These are phyloP conservation scores for Herpetospermum pedunculosum DNA, from an alignment of 306 rosid species.

Conservation along the genomic window DNA sequence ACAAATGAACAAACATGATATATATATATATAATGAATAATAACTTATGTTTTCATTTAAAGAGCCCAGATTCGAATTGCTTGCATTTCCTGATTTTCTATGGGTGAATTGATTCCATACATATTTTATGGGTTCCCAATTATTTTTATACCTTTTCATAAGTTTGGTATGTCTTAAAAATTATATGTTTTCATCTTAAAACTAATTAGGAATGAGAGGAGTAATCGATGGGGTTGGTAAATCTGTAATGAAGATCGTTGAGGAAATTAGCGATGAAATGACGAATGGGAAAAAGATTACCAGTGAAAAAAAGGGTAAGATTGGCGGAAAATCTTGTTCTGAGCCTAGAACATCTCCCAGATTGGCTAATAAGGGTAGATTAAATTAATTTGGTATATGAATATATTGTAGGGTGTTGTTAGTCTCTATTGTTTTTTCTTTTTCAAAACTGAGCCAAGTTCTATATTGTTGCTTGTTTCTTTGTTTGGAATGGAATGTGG, in stretches of 20 bases:
- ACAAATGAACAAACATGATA: no score
- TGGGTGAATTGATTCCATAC: no score
- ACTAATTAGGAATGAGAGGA: no score
- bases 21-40: no score
- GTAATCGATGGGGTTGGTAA: constrained; percentile 8
- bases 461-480: not conserved
- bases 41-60: no score
- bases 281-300: constrained; percentile 19
- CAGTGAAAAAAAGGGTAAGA: constrained; percentile 1
- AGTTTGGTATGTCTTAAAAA: no score
- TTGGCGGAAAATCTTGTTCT: constrained; percentile 5
- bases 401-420: not conserved
- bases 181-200: no score
- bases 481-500: not conserved
- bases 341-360: constrained; percentile 45
- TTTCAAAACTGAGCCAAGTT: not conserved
- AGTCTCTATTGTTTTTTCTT: not conserved
- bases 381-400: constrained; percentile 8
- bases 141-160: no score
- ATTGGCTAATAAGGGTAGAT: constrained; percentile 27
- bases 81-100: no score
- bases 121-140: no score
- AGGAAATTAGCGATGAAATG: constrained; percentile 12
- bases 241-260: constrained; percentile 27
- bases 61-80: no score